Evolutionary conservation across 2,329 filamentous ascomycete species (phyloP).

Genomic region (Talaromyces sp.): DNA sequence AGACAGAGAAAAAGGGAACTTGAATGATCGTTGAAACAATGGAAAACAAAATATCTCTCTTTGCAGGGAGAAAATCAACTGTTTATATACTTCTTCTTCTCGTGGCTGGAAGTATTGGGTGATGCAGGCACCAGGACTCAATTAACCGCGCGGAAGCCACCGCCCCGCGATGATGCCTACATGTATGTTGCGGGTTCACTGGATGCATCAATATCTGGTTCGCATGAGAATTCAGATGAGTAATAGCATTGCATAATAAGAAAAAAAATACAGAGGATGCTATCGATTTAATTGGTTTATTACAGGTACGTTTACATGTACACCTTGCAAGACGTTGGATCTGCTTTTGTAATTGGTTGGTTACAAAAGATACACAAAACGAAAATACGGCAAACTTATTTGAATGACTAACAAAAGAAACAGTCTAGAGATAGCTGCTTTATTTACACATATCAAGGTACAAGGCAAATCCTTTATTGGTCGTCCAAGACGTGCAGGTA

Average conservation of each 20-base stretch:
- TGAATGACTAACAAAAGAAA: slow-evolving; percentile 10
- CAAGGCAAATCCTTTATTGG: slow-evolving; percentile 48
- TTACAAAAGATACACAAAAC: not conserved
- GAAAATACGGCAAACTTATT: not conserved
- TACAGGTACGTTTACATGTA: too few species aligned
- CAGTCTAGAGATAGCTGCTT: slow-evolving; percentile 11
- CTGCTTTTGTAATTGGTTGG: not conserved
- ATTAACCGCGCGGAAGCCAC: not conserved
- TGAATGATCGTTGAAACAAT: too few species aligned
- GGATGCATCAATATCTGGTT: not conserved
- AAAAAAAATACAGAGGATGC: not conserved
- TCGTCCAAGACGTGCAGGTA: slow-evolving; percentile 92
- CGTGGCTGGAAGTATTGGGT: not conserved
- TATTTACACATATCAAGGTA: slow-evolving; percentile 12
- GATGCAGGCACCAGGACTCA: not conserved
- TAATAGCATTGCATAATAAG: not conserved
- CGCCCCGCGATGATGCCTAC: not conserved
- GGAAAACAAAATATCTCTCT: not conserved
- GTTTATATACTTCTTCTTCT: not conserved
- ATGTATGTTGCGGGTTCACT: not conserved
- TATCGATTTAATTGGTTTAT: not conserved
- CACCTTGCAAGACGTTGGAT: not conserved
- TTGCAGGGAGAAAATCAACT: not conserved
- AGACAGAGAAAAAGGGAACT: not conserved
- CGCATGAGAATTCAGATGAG: not conserved